Conservation (phyloP, 2,329 filamentous ascomycete genomes). For the Pestalotiopsis sp. region DNA sequence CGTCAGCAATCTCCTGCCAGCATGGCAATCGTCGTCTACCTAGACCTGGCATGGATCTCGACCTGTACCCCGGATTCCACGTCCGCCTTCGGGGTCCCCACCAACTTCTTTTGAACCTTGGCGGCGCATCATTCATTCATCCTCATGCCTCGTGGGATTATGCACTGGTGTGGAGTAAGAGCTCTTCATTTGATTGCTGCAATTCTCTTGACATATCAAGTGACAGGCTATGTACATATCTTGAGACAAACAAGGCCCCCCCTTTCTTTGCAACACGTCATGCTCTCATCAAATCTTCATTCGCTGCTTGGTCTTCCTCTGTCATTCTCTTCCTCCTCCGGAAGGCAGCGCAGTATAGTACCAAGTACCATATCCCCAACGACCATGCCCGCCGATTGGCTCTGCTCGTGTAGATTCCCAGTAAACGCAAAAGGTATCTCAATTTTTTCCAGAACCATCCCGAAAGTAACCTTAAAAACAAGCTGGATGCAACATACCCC, state of each 20-base stretch:
- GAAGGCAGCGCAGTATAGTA: neutral
- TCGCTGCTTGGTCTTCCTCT: conserved; percentile 1
- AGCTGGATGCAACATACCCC: conserved; percentile 4
- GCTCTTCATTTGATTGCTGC: conserved; percentile 8
- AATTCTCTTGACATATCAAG: conserved; percentile 7
- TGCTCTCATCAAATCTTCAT: conserved; percentile 11
- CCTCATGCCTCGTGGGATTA: neutral
- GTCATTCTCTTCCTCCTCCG: conserved; percentile 2
- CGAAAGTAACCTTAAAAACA: conserved; percentile 9
- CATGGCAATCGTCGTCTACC: neutral
- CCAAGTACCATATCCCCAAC: neutral
- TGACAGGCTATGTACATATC: conserved; percentile 12
- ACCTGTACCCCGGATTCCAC: conserved; percentile 12
- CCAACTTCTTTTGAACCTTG: neutral
- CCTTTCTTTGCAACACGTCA: conserved; percentile 3
- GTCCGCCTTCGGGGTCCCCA: conserved; percentile 11
- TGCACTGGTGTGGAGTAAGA: neutral
- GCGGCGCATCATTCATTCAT: neutral
- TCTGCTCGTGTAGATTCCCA: neutral
- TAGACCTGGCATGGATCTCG: neutral
- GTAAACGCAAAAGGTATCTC: conserved; percentile 4
- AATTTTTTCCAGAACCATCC: conserved; percentile 4
- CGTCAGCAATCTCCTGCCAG: conserved; percentile 1
- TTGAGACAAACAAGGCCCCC: neutral
- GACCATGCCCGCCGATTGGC: neutral